Evolutionary conservation across 2,329 filamentous ascomycete genomes (phyloP), one percentile per base, ranked within the genome.

Genomic region (Apiospora malaysiana): DNA sequence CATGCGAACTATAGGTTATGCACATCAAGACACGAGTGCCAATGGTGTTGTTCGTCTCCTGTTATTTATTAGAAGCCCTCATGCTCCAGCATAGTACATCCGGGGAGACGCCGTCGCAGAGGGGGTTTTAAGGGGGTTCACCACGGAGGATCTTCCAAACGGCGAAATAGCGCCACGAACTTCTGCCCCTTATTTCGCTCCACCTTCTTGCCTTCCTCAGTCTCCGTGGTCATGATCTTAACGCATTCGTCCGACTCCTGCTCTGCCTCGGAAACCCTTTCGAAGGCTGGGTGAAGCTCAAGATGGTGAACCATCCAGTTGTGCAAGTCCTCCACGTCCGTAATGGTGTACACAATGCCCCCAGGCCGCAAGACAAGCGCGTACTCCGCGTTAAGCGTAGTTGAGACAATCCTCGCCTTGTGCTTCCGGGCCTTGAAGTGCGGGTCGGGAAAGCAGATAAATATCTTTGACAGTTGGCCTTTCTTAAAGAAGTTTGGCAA

Each of bases 381-480:
- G 79, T 99, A 99, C 82, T 99, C 96, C 0, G 94, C 93, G 78
- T 94, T 95, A 69, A 99, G 85, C 18, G 94, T 94, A 59, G 92
- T 88, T 27, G 93, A 96, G 2, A 99, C 94, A 76, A 99, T 99
- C 49, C 96, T 88, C 49, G 95, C 95, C 83, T 99, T 99, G 85
- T 98, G 96, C 82, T 99, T 99, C 73, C 95, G 89, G 16, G 94
- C 90, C 83, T 99, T 99, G 86, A 99, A 99, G 82, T 99, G 96
- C 71, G 96, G 96, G 78, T 99, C 96, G 0, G 96, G 96, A 80
- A 99, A 99, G 85, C 96, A 99, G 77, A 99, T 93, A 82, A 99
- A 99, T 79, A 98, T 93, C 79, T 97, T 97, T 73, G 88, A 89
- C 18, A 99, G 89, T 80, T 98, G 95, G 18, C 84, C 86, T 77